A percentile compares a stretch with the other conserved stretches of the same genome.
These are phyloP conservation scores for Fimicolochytrium jonesii DNA, from an alignment of 192 early-diverging fungal species.

Conservation along the genomic window DNA sequence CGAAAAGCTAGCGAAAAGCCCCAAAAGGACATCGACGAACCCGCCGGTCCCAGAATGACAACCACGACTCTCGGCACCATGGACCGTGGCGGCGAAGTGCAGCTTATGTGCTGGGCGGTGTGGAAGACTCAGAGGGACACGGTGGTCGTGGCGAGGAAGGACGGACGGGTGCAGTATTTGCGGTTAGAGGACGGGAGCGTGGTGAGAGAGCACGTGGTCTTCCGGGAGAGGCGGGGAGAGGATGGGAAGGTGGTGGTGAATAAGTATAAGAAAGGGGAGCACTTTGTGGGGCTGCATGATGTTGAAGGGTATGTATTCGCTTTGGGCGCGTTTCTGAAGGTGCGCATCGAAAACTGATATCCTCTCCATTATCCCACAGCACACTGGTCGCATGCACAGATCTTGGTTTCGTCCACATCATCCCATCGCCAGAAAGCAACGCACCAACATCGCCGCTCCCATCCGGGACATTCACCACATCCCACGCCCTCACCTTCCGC, in stretches of 20 bases:
- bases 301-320: slow-evolving; percentile 21
- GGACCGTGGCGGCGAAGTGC: slow-evolving; percentile 6
- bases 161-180: slow-evolving; percentile 29
- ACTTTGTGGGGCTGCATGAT: slow-evolving; percentile 42
- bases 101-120: slow-evolving; percentile 15
- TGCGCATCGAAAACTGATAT: no score
- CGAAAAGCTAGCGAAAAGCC: background rate
- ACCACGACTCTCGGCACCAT: background rate
- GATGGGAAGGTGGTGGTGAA: slow-evolving; percentile 29
- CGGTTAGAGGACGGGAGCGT: slow-evolving; percentile 27
- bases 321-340: slow-evolving; percentile 6
- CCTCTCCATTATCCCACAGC: background rate
- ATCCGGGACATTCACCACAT: slow-evolving; percentile 26
- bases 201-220: slow-evolving; percentile 18
- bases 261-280: slow-evolving; percentile 35
- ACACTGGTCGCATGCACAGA: slow-evolving; percentile 28
- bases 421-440: slow-evolving; percentile 15
- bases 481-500: slow-evolving; percentile 52
- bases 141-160: slow-evolving; percentile 28
- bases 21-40: background rate
- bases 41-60: background rate
- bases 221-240: slow-evolving; percentile 12
- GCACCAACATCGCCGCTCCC: no score
- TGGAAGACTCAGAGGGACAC: background rate
- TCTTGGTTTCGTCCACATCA: slow-evolving; percentile 19